These are phyloP conservation scores for Geranomyces michiganensis DNA, from an alignment of 192 early-diverging fungal species.

Conservation along the genomic window DNA sequence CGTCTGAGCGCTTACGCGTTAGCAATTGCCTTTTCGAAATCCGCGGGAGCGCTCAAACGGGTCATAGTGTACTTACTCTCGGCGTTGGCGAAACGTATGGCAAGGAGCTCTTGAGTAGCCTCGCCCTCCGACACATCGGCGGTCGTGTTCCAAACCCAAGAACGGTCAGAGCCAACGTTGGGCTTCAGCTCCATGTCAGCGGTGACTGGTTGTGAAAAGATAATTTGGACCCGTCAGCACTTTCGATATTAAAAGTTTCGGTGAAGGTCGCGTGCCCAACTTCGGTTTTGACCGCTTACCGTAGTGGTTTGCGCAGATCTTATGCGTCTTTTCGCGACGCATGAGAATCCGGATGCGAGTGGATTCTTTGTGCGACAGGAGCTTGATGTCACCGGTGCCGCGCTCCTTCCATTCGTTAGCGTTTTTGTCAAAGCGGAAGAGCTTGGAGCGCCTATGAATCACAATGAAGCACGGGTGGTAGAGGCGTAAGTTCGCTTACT, in stretches of 20 bases:
- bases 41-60: neutral
- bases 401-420: slow-evolving; percentile 99
- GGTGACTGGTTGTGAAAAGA: slow-evolving; percentile 71
- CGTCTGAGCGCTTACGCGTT: slow-evolving; percentile 50
- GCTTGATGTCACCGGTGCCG: slow-evolving; percentile 96
- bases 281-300: slow-evolving; percentile 40
- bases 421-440: slow-evolving; percentile 95
- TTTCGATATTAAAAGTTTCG: too few species aligned
- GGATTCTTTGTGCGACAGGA: slow-evolving; percentile 89
- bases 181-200: slow-evolving; percentile 86
- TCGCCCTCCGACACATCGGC: slow-evolving; percentile 92
- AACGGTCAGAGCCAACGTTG: slow-evolving; percentile 97
- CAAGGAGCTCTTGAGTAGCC: slow-evolving; percentile 80
- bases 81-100: slow-evolving; percentile 94
- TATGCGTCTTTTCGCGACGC: slow-evolving; percentile 97
- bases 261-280: too few species aligned
- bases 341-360: slow-evolving; percentile 95
- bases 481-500: too few species aligned
- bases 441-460: slow-evolving; percentile 81
- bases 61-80: slow-evolving; percentile 63
- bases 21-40: too few species aligned
- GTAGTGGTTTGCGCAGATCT: slow-evolving; percentile 99
- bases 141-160: slow-evolving; percentile 95
- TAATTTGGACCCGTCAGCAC: neutral
- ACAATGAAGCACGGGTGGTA: too few species aligned